Base-by-base conservation (phyloP, 352 stramenopile genomes). In the Globisporangium solare region DNA sequence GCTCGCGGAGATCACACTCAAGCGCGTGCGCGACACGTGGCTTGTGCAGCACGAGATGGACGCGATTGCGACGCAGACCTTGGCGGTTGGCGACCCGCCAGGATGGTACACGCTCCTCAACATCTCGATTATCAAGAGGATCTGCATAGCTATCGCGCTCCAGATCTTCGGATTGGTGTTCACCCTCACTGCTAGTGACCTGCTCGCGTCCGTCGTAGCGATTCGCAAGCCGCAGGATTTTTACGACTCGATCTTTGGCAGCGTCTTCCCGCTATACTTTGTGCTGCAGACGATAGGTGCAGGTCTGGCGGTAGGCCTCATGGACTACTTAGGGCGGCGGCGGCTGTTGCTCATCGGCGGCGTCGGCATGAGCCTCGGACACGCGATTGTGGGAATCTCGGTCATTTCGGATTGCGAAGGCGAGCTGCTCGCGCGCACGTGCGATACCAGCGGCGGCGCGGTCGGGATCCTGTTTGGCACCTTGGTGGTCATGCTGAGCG, bases 281-380 rank as follows among this genome's bases (percentile, higher is more conserved):
- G 59, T 63, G 20, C 48, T 81, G 47, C 70, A 80, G 52, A 55
- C 68, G 37, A 12, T 77, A 6, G 66, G 51, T 13, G 77, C 70
- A 3, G 59, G 79, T 15, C 73, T 70, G 18, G 68, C 71, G 48
- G 66, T 83, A 67, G 57, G 56, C 17, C 59, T 66, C 52, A 56
- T 84, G 31, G 69, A 84, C 42, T 64, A 37, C 3, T 54, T 50
- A 20, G 75, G 74, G 8, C 75, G 76, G 40, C 74, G 66, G 32
- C 37, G 35, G 13, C 20, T 85, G 43, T 53, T 83, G 21, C 46
- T 86, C 18, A 51, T 80, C 27, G 76, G 70, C 1, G 64, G 32
- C 7, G 46, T 78, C 5, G 68, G 74, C 12, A 85, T 86, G 71
- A 47, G 68, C 10, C 7, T 82, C 18, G 75, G 67, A 12, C 75